phyloP scores from a whole-genome alignment of 495 filamentous ascomycete genomes.

The Penicillium lividum region DNA sequence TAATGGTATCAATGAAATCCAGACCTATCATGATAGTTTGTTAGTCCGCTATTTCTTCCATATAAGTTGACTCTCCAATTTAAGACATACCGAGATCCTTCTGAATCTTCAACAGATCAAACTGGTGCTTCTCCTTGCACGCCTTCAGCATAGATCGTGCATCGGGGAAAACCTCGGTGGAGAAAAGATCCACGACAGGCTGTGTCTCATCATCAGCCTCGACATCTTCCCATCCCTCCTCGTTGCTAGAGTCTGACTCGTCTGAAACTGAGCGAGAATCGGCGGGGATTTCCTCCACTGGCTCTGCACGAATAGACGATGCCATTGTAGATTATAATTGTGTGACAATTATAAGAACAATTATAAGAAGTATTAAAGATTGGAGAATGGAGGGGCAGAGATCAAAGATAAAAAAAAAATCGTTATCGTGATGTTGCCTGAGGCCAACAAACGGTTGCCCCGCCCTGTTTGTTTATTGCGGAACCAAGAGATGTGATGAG shows the following conservation, averaged over 20 bases:
- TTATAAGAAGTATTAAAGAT: too few relatives aligned
- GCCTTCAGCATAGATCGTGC: conserved; percentile 68
- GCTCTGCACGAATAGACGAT: conserved; percentile 19
- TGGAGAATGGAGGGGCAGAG: conserved; percentile 26
- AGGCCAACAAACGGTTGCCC: conserved; percentile 35
- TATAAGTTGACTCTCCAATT: background rate
- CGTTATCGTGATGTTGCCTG: conserved; percentile 30
- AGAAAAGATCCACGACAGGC: conserved; percentile 68
- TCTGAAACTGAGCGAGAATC: conserved; percentile 42
- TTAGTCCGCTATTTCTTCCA: background rate
- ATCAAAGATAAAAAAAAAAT: conserved; percentile 28
- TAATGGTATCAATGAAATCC: conserved; percentile 81
- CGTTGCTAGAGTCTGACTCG: conserved; percentile 54
- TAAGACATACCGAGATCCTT: conserved; percentile 60
- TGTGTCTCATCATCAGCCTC: conserved; percentile 67
- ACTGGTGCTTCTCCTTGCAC: conserved; percentile 67
- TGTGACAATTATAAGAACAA: background rate
- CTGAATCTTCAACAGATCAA: conserved; percentile 70
- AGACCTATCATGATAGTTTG: conserved; percentile 48
- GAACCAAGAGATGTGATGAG: conserved; percentile 14
- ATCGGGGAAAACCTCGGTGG: conserved; percentile 65
- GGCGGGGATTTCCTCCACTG: conserved; percentile 25
- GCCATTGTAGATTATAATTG: conserved; percentile 31
- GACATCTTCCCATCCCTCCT: conserved; percentile 81
- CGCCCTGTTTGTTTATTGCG: conserved; percentile 43